Conservation (phyloP, 305 asterid species). For the Stenogyne calaminthoides region DNA sequence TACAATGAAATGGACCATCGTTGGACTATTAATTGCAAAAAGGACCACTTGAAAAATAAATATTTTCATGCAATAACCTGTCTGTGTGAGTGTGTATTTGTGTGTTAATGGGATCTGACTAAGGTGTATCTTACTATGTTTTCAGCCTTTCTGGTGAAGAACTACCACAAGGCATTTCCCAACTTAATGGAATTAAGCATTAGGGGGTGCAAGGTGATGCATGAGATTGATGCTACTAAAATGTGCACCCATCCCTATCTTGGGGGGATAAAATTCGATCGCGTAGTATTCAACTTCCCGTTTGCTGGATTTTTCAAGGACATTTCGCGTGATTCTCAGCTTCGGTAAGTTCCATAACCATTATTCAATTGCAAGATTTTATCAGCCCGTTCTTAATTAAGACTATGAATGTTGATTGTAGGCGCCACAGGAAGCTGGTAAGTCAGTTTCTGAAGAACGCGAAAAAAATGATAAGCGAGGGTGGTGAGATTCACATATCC, state of each 20-base stretch:
- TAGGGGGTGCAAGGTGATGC: constrained; percentile 37
- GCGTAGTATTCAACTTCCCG: constrained; percentile 41
- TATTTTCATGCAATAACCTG: no score
- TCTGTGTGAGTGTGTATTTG: neutral
- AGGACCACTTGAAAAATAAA: no score
- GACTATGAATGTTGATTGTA: neutral
- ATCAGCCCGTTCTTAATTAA: no score
- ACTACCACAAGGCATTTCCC: constrained; percentile 31
- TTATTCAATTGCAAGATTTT: neutral
- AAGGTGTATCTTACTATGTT: neutral
- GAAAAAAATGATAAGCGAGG: constrained; percentile 29
- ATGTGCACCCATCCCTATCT: constrained; percentile 20
- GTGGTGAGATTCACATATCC: constrained; percentile 45
- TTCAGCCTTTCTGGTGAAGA: constrained; percentile 35
- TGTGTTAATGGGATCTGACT: neutral
- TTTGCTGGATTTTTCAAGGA: constrained; percentile 36
- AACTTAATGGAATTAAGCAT: no score
- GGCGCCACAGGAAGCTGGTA: constrained; percentile 37
- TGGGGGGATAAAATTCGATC: constrained; percentile 24
- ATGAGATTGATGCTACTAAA: constrained; percentile 39
- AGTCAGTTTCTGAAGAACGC: constrained; percentile 42
- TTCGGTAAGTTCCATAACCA: constrained; percentile 3
- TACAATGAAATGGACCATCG: no score
- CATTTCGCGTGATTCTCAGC: neutral
- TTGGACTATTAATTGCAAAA: no score